Evolutionary conservation across 768 basidiomycete species (phyloP), one percentile per base, ranked within the genome.

Genomic region (Russula foetens): DNA sequence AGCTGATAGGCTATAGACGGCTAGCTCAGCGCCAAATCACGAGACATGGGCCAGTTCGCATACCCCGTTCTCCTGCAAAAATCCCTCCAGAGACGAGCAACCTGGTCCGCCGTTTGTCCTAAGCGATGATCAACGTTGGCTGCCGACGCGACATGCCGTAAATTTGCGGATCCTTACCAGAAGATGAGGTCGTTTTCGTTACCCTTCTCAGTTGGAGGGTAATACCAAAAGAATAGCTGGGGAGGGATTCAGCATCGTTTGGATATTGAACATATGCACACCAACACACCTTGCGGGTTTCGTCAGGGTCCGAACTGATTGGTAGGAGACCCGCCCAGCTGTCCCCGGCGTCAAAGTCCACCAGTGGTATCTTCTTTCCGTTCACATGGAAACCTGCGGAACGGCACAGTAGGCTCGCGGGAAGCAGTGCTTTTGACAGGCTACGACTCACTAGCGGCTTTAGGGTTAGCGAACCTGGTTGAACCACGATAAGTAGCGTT

Each of bases 41-140:
- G 38, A 5, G 4, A 23, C 7, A 21, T 14, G 17, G n/a, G 12
- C 5, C 15, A 53, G 14, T 15, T 46, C 21, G 26, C 21, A n/a
- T 58, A 66, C 64, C 35, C 64, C 64, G n/a, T 63, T 66, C 33
- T 66, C 64, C 35, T 66, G 64, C 31, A 66, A 56, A 47, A 66
- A 59, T 17, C 64, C 62, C 19, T 45, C 64, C 2, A 66, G 29
- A 6, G 62, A 63, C 35, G 64, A 66, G 41, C 64, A 66, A 31
- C 64, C 64, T 23, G 64, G 64, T 15, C 64, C 64, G 17, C 64
- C 64, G 14, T 66, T 66, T 41, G 64, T 63, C 64, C 64, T 66
- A 23, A 7, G 26, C 12, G 38, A 19, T 26, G n/a, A 29, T 62
- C 8, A 46, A 46, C 14, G n/a, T 43, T 8, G 2, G 39, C 7